Percentiles rank a stretch among this genome's conserved stretches.
phyloP scores from a whole-genome alignment of 2,329 filamentous ascomycete species.

The Talaromyces pinophilus region DNA sequence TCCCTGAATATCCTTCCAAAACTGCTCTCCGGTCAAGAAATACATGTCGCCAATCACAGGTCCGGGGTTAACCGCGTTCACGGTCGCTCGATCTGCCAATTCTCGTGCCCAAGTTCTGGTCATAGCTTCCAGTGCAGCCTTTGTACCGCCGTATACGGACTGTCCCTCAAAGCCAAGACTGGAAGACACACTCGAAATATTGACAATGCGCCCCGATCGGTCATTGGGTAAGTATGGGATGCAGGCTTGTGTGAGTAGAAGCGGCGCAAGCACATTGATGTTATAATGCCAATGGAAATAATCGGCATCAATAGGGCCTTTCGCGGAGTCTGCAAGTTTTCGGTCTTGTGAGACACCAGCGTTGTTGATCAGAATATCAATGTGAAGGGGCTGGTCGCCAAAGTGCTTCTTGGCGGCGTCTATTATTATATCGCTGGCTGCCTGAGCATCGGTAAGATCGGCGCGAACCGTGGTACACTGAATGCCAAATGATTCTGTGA shows the following conservation, averaged over 20 bases:
- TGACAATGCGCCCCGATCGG: constrained; percentile 66
- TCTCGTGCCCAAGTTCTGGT: constrained; percentile 68
- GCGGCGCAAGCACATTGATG: constrained; percentile 78
- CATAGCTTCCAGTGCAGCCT: constrained; percentile 68
- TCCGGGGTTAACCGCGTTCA: constrained; percentile 67
- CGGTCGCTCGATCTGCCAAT: constrained; percentile 61
- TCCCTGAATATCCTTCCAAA: constrained; percentile 60
- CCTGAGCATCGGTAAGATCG: constrained; percentile 65
- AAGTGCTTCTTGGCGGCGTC: constrained; percentile 57
- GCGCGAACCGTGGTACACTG: constrained; percentile 66
- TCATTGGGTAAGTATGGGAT: constrained; percentile 69
- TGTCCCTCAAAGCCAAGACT: constrained; percentile 60
- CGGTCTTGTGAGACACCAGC: constrained; percentile 62
- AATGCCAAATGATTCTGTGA: constrained; percentile 61
- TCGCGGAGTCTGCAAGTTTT: constrained; percentile 63
- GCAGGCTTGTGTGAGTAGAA: constrained; percentile 74
- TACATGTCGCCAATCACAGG: constrained; percentile 70
- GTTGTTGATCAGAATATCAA: constrained; percentile 88
- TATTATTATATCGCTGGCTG: constrained; percentile 60
- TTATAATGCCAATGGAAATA: constrained; percentile 73
- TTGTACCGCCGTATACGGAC: constrained; percentile 65
- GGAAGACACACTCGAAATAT: constrained; percentile 60
- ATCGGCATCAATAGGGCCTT: constrained; percentile 59
- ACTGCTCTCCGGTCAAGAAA: constrained; percentile 56
- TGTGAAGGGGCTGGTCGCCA: constrained; percentile 55